phyloP scores from a whole-genome alignment of 2,329 filamentous ascomycete species.

The Fusarium austroafricanum region DNA sequence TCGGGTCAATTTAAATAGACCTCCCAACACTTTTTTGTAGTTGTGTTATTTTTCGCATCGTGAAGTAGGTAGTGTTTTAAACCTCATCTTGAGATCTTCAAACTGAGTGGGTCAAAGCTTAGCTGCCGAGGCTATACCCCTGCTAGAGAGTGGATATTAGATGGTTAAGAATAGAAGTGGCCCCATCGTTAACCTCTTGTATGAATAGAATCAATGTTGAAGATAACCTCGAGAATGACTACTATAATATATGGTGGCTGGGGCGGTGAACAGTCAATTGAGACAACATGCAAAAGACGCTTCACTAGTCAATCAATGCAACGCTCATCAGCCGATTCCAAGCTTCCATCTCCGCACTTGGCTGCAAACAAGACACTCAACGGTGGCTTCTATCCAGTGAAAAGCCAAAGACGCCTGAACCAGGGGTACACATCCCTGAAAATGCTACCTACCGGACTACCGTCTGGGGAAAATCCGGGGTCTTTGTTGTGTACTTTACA shows the following conservation, averaged over 20 bases:
- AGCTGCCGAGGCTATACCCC: constrained; percentile 30
- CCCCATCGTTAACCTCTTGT: constrained; percentile 25
- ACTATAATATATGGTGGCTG: background rate
- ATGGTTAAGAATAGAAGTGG: constrained; percentile 11
- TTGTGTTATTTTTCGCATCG: constrained; percentile 5
- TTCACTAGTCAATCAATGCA: constrained; percentile 10
- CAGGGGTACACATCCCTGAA: constrained; percentile 27
- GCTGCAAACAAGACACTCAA: constrained; percentile 17
- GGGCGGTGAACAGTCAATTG: constrained; percentile 9
- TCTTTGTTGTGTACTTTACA: constrained; percentile 17
- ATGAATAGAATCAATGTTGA: background rate
- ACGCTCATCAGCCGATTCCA: constrained; percentile 37
- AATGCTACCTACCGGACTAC: constrained; percentile 7
- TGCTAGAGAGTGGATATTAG: constrained; percentile 32
- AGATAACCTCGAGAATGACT: background rate
- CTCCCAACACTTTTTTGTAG: background rate
- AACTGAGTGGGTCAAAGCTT: constrained; percentile 14
- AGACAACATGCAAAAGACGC: constrained; percentile 6
- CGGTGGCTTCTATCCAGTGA: constrained; percentile 21
- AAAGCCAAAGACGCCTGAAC: constrained; percentile 6
- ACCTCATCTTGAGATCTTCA: constrained; percentile 26
- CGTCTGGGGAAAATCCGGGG: constrained; percentile 38
- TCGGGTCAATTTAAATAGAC: background rate
- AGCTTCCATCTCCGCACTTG: constrained; percentile 25
- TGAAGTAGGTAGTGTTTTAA: background rate